These are phyloP conservation scores for Phytophthora idaei DNA, from an alignment of 352 stramenopile species.

Conservation along the genomic window DNA sequence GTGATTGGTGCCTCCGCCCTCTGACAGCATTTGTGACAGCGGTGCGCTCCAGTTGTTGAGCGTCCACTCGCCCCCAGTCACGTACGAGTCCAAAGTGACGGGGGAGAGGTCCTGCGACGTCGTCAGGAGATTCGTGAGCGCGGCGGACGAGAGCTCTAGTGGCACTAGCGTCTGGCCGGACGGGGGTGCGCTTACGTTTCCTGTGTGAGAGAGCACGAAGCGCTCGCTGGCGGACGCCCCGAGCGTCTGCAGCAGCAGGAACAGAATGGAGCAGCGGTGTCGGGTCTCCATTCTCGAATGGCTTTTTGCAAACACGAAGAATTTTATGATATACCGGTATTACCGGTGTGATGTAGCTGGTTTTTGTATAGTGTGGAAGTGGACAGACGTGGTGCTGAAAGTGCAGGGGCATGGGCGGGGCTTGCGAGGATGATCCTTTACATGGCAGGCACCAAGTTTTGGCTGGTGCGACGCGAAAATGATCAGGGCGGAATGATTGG, in stretches of 20 bases:
- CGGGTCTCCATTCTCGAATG: constrained; percentile 17
- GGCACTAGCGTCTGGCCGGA: constrained; percentile 23
- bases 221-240: constrained; percentile 9
- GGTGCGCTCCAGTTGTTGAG: constrained; percentile 38
- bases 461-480: constrained; percentile 28
- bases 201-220: constrained; percentile 41
- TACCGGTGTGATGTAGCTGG: constrained; percentile 16
- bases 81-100: constrained; percentile 29
- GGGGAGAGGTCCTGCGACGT: constrained; percentile 16
- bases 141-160: constrained; percentile 28
- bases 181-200: constrained; percentile 9
- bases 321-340: constrained; percentile 1
- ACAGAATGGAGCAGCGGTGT: constrained; percentile 7
- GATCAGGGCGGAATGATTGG: constrained; percentile 25
- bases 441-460: constrained; percentile 17
- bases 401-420: constrained; percentile 8
- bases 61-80: constrained; percentile 31
- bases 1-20: constrained; percentile 9
- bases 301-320: background rate
- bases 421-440: constrained; percentile 24
- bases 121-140: constrained; percentile 15
- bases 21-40: constrained; percentile 22
- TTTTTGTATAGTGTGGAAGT: constrained; percentile 12
- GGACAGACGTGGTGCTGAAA: constrained; percentile 17
- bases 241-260: constrained; percentile 17